Conservation (phyloP, 306 rosid genomes). For the Oemleria cerasiformis region DNA sequence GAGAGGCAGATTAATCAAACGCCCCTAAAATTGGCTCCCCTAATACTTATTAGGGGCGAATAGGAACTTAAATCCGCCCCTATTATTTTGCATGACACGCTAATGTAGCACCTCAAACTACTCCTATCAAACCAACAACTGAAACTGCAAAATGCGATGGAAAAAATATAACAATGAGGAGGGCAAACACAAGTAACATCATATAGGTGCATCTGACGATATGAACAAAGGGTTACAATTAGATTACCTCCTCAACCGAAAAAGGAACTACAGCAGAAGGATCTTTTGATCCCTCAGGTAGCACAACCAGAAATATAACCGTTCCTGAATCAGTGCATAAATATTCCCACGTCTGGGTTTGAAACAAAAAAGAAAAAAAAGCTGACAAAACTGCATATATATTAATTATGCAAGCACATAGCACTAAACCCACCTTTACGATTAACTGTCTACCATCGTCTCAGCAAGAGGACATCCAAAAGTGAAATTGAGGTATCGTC, state of each 20-base stretch:
- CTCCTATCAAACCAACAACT: too few species aligned
- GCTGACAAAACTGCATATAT: slow-evolving; percentile 18
- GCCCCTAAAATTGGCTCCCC: too few species aligned
- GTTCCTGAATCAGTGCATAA: slow-evolving; percentile 12
- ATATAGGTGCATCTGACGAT: too few species aligned
- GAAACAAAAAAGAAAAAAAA: slow-evolving; percentile 13
- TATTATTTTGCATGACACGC: too few species aligned
- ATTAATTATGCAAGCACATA: slow-evolving; percentile 17
- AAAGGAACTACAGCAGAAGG: slow-evolving; percentile 74
- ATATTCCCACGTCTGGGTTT: slow-evolving; percentile 22
- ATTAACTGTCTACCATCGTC: slow-evolving; percentile 80
- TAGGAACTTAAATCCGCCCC: too few species aligned
- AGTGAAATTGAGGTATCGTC: slow-evolving; percentile 87
- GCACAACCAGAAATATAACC: slow-evolving; percentile 62
- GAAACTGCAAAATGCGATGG: too few species aligned
- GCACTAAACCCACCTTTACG: slow-evolving; percentile 58
- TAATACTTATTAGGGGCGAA: too few species aligned
- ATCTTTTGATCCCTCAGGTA: slow-evolving; percentile 91
- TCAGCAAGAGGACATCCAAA: slow-evolving; percentile 88
- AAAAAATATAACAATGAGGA: too few species aligned
- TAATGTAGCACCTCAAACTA: too few species aligned
- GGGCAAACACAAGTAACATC: too few species aligned
- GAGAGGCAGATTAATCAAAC: too few species aligned
- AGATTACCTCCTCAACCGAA: slow-evolving; percentile 72
- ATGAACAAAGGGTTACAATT: slow-evolving; percentile 6